Evolutionary conservation across 2,329 filamentous ascomycete genomes (phyloP).

Genomic region (Diplodia sapinea): DNA sequence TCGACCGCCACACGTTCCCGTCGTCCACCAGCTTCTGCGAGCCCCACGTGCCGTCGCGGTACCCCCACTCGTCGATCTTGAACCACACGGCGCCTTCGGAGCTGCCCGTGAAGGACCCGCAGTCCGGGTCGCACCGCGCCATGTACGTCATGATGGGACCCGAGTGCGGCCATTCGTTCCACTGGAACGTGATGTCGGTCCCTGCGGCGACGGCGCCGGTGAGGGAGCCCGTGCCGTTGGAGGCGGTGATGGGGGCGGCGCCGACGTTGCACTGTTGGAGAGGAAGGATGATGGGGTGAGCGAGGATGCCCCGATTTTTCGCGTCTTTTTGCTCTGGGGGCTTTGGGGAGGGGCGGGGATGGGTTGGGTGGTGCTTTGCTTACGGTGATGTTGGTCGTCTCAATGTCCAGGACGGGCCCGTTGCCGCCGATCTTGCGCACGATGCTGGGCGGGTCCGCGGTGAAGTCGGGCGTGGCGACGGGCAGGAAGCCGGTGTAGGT

Average conservation of each 20-base stretch:
- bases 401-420: conserved; percentile 16
- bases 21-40: conserved; percentile 34
- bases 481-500: conserved; percentile 26
- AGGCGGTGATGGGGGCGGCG: conserved; percentile 8
- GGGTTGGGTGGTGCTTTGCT: too few relatives aligned
- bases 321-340: too few relatives aligned
- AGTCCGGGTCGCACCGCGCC: conserved; percentile 40
- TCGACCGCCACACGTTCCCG: conserved; percentile 33
- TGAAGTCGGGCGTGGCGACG: conserved; percentile 19
- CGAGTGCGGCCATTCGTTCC: conserved; percentile 48
- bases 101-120: conserved; percentile 42
- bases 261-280: not conserved
- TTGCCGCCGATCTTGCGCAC: conserved; percentile 20
- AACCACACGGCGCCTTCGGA: conserved; percentile 48
- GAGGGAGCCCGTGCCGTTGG: conserved; percentile 37
- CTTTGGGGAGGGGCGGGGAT: too few relatives aligned
- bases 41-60: conserved; percentile 42
- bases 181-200: conserved; percentile 44
- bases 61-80: conserved; percentile 48
- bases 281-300: too few relatives aligned
- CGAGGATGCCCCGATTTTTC: too few relatives aligned
- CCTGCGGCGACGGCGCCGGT: conserved; percentile 42
- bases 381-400: conserved; percentile 8
- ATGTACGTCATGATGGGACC: conserved; percentile 48
- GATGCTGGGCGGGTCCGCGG: conserved; percentile 23